Evolutionary conservation across 1,284 basidiomycete species (phyloP), one percentile per base, ranked within the genome.

Genomic region (Cutaneotrichosporon daszewskae): DNA sequence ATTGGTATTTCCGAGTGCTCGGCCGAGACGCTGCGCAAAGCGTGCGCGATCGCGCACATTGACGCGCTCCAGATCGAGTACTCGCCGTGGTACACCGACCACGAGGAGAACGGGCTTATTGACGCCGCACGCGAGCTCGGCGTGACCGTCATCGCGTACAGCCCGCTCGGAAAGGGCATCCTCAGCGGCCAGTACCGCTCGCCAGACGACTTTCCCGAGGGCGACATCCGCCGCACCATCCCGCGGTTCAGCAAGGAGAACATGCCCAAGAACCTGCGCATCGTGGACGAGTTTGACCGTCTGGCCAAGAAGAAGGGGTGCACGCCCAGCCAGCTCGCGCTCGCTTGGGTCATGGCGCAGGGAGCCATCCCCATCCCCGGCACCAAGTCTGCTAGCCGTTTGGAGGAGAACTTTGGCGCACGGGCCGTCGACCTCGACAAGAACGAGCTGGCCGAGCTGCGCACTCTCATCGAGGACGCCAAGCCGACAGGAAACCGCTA

Each of bases 21-120:
- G 1, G 75, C 76, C 1, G 69, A 65, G 1, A 81, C 80, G 0
- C 74, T 85, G 12, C 75, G 81, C 5, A 78, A 81, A 32, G 83
- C 83, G 4, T 75, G 79, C 27, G 48, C 51, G 18, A 54, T 73
- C 37, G 66, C 58, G 10, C 62, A 72, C 37, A 72, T 73, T 47
- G 71, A 72, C 41, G 71, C 71, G 5, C 43, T 71, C 9, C 70
- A 72, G 53, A 69, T 72, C 55, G 71, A 75, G 44, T 75, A 73
- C 59, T 72, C 66, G 5, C 69, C 73, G 0, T 75, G 68, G 62
- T 64, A 57, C 42, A 59, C 65, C 26, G 70, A 73, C 37, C 71
- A 71, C 32, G 71, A 69, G 52, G 46, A 64, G 1, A 64, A 67
- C 32, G 73, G 68, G 12, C 65, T 75, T 11, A 58, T 75, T 27